Evolutionary conservation across 208 protist genomes (phyloP), one percentile per base, ranked within the genome.

Genomic region (Herpetomonas tarakana): DNA sequence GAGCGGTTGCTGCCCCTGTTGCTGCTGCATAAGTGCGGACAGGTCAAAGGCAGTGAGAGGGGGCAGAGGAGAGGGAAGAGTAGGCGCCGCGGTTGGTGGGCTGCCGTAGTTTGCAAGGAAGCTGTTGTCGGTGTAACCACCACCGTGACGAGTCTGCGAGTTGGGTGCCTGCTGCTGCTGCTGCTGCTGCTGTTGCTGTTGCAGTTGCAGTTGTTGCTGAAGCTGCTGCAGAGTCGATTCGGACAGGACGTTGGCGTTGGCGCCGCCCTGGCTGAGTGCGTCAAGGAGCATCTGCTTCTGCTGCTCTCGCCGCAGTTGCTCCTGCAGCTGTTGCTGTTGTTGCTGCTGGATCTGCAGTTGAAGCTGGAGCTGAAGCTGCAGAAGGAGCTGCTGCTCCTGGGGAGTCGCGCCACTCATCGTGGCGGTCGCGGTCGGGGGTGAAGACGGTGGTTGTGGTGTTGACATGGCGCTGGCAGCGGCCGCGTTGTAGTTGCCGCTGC

Each of bases 151-250:
- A 14, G 9, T 41, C 14, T 14, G 35, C 9, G 14, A 41, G 14
- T 41, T 14, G 35, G 35, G 38, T 28, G 18, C 7, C 38, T 41
- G 45, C n/a, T 26, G n/a, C 45, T 51, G 45, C 19, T 51, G 38
- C 54, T 22, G 29, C 38, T 41, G 45, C n/a, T 26, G n/a, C 45
- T 51, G 45, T 51, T 51, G 45, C 45, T 51, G 45, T 51, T 45
- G 53, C 38, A 47, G 53, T 47, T 58, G 53, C 53, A 47, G 53
- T 25, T 58, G 53, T 21, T 58, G 53, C 19, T 45, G 35, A 6
- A 31, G 29, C 35, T 41, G 35, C 35, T 41, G 35, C 35, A 18
- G 35, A 14, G 14, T 6, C 35, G 35, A 14, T 41, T 18, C 9
- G 14, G 35, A 6, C 6, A 14, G 14, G 14, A 41, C 35, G 35